Evolutionary conservation across 2,329 filamentous ascomycete species (phyloP).

Genomic region (Claviceps pazoutovae): DNA sequence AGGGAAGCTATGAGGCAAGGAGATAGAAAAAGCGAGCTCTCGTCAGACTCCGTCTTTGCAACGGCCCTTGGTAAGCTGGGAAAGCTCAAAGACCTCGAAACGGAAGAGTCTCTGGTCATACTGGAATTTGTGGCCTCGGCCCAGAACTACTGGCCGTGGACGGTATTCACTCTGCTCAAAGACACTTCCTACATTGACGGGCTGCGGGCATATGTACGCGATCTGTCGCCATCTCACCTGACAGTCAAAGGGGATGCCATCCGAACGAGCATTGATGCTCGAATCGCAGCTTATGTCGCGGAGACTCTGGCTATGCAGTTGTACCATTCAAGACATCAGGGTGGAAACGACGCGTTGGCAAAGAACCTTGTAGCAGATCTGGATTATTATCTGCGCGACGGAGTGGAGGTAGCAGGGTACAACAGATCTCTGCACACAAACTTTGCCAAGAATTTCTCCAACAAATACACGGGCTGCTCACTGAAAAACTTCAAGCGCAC

Average conservation of each 20-base stretch:
- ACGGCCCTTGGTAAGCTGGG: conserved; percentile 59
- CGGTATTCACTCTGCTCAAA: conserved; percentile 63
- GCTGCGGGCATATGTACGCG: conserved; percentile 55
- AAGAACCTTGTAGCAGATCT: conserved; percentile 61
- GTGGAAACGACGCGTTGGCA: conserved; percentile 49
- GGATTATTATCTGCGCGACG: conserved; percentile 66
- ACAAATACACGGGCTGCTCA: conserved; percentile 58
- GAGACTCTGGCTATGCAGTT: conserved; percentile 86
- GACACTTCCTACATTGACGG: conserved; percentile 60
- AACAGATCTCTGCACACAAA: conserved; percentile 79
- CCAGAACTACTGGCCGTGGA: conserved; percentile 94
- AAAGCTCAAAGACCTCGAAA: conserved; percentile 48
- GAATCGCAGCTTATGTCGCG: conserved; percentile 67
- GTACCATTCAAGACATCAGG: conserved; percentile 68
- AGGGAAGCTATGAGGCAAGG: conserved; percentile 54
- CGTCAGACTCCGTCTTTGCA: conserved; percentile 52
- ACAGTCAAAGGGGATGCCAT: conserved; percentile 41
- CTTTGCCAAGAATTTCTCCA: conserved; percentile 70
- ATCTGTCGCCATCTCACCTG: conserved; percentile 36
- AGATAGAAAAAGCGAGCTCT: conserved; percentile 34
- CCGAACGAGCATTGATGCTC: conserved; percentile 47
- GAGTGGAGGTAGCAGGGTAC: conserved; percentile 66
- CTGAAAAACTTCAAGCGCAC: conserved; percentile 74
- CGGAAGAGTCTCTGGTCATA: conserved; percentile 56
- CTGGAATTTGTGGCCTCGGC: conserved; percentile 78